Percentiles rank a stretch among this genome's conserved stretches.
phyloP scores from a whole-genome alignment of 805 yeast species.

The Allodekkera sacchari region DNA sequence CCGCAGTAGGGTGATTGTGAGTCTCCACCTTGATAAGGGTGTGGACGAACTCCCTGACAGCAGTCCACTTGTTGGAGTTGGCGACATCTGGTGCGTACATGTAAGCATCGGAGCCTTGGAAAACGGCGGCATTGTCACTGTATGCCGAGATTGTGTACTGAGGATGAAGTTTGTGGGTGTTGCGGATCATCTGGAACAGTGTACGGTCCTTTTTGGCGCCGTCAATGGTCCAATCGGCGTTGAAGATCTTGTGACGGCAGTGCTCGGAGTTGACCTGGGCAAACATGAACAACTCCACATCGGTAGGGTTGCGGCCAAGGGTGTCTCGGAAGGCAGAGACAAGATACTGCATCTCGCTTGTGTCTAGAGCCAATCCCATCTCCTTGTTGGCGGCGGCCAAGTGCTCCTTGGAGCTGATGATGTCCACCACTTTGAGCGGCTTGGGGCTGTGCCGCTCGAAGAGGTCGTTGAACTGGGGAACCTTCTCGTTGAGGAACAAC shows the following conservation, averaged over 20 bases:
- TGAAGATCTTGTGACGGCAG: constrained; percentile 97
- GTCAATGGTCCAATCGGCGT: constrained; percentile 97
- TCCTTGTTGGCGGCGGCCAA: constrained; percentile 69
- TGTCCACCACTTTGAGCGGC: constrained; percentile 70
- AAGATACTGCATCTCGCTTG: constrained; percentile 86
- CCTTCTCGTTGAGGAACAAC: constrained; percentile 40
- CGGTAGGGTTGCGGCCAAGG: constrained; percentile 86
- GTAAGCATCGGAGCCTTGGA: constrained; percentile 74
- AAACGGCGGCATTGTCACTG: constrained; percentile 96
- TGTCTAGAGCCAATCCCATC: constrained; percentile 89
- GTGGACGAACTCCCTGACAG: constrained; percentile 72
- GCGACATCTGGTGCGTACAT: constrained; percentile 70
- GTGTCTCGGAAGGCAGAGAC: constrained; percentile 70
- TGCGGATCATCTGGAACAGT: constrained; percentile 90
- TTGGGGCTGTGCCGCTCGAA: constrained; percentile 76
- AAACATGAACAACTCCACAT: constrained; percentile 96
- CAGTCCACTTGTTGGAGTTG: constrained; percentile 58
- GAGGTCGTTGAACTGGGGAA: constrained; percentile 63
- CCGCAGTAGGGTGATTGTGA: constrained; percentile 99
- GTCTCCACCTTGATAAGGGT: constrained; percentile 95
- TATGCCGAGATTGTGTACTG: constrained; percentile 87
- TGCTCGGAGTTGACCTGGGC: constrained; percentile 99
- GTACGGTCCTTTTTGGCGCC: constrained; percentile 64
- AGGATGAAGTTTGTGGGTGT: constrained; percentile 77
- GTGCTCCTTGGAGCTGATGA: constrained; percentile 47